phyloP scores from a whole-genome alignment of 192 early-diverging fungal species.

The Lobosporangium transversale region DNA sequence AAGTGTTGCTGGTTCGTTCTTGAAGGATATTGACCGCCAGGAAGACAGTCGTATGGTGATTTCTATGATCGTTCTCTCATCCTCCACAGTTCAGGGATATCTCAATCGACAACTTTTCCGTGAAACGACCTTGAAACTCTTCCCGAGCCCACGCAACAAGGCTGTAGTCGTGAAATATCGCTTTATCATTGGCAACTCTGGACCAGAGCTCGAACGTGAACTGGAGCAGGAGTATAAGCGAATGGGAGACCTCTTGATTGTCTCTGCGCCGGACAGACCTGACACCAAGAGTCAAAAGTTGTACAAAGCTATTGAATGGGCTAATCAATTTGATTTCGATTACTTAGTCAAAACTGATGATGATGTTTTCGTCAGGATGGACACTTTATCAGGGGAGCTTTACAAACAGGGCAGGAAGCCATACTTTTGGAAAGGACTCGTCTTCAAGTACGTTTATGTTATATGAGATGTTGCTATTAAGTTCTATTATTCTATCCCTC shows the following conservation, averaged over 20 bases:
- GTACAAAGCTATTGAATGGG: slow-evolving; percentile 61
- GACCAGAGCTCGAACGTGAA: slow-evolving; percentile 29
- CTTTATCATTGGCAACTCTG: slow-evolving; percentile 58
- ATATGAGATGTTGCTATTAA: too few relatives aligned
- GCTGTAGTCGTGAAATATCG: slow-evolving; percentile 55
- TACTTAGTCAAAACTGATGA: slow-evolving; percentile 66
- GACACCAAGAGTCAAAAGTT: slow-evolving; percentile 58
- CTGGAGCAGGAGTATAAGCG: slow-evolving; percentile 50
- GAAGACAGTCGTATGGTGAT: slow-evolving; percentile 53
- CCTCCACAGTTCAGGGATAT: slow-evolving; percentile 59
- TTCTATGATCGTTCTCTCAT: slow-evolving; percentile 57
- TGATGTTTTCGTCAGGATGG: slow-evolving; percentile 64
- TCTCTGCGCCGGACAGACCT: slow-evolving; percentile 54
- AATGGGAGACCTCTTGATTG: slow-evolving; percentile 55
- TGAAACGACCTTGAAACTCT: slow-evolving; percentile 59
- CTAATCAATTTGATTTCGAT: slow-evolving; percentile 56
- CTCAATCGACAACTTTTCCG: slow-evolving; percentile 58
- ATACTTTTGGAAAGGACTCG: slow-evolving; percentile 63
- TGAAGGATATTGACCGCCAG: slow-evolving; percentile 16
- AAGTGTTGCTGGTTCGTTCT: slow-evolving; percentile 11
- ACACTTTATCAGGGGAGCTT: slow-evolving; percentile 59
- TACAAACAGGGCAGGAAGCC: slow-evolving; percentile 42
- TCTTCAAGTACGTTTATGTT: slow-evolving; percentile 40
- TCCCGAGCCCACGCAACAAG: slow-evolving; percentile 51
- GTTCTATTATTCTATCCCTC: too few relatives aligned